Evolutionary conservation across 202 grass and related monocot genomes (phyloP), one percentile per base, ranked within the genome.

Genomic region (Setaria italica): DNA sequence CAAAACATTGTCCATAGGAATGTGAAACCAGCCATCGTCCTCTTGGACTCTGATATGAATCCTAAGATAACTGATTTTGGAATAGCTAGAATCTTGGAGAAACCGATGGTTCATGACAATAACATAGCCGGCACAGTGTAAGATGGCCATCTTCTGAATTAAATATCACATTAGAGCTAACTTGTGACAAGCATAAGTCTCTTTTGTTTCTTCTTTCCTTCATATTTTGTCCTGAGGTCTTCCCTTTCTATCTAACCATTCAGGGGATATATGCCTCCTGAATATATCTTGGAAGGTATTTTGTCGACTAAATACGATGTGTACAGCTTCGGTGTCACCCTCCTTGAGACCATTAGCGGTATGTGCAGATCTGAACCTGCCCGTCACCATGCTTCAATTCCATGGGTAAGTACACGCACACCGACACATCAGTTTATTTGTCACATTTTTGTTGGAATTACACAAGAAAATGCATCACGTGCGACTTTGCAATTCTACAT

Each of bases 251-350:
- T 43, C 42, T 43, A 42, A 62, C 15, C 12, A 35, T 76, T 10
- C 19, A 88, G 81, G 20, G 87, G 65, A 17, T 85, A 85, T 32
- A 50, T 89, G 73, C 6, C 87, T 13, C 21, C 78, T 88, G 85
- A 87, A 43, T 85, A 85, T 10, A n/a, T 82, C 0, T 13, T 66
- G 4, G 77, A 72, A 49, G 85, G 77, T 19, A 74, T 29, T 74
- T 7, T 87, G 7, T 87, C 85, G 0, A 21, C n/a, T 0, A 87
- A 45, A 39, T 12, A 21, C 2, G 67, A 70, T 21, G 67, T 70
- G 19, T 43, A 70, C 17, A 79, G 80, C 30, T 88, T 88, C 4
- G 86, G 86, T 29, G 11, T 84, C 12, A 68, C 72, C 17, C 42
- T 84, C 17, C 79, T 89, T 2, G 41, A 62, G 13, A 84, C 41